Conservation (phyloP, 2,329 filamentous ascomycete species). For the Fonsecaea monophora region DNA sequence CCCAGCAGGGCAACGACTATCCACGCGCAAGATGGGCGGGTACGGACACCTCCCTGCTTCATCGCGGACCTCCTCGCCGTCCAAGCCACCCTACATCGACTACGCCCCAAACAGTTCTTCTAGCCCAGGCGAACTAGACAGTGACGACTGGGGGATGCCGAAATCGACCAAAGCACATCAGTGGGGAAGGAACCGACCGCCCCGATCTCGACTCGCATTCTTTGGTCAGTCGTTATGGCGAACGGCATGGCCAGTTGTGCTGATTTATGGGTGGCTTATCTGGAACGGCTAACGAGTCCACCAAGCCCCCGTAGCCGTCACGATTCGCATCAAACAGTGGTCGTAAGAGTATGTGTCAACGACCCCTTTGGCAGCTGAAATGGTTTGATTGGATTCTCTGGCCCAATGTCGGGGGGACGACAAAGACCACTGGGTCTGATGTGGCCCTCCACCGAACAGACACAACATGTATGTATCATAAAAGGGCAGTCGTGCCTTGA, state of each 20-base stretch:
- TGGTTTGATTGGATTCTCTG: background rate
- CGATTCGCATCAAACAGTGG: background rate
- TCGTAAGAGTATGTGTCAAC: background rate
- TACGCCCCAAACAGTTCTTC: constrained; percentile 36
- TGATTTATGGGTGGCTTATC: constrained; percentile 72
- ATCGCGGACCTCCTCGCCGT: constrained; percentile 61
- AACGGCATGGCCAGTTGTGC: constrained; percentile 68
- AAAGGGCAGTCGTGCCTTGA: background rate
- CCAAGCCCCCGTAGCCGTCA: background rate
- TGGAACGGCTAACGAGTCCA: constrained; percentile 45
- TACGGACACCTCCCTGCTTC: constrained; percentile 43
- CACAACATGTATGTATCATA: background rate
- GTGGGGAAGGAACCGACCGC: constrained; percentile 46
- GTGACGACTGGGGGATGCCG: constrained; percentile 37
- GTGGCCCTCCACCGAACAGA: background rate
- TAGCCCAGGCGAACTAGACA: constrained; percentile 14
- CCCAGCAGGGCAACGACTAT: constrained; percentile 26
- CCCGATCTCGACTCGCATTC: constrained; percentile 63
- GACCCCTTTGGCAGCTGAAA: background rate
- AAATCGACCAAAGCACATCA: constrained; percentile 2
- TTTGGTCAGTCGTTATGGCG: constrained; percentile 67
- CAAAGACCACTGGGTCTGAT: background rate
- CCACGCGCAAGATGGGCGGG: constrained; percentile 35
- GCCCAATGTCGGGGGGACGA: background rate
- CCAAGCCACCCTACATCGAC: constrained; percentile 60